These are phyloP conservation scores for Gamarada debralockiae DNA, from an alignment of 495 filamentous ascomycete genomes.

Conservation along the genomic window DNA sequence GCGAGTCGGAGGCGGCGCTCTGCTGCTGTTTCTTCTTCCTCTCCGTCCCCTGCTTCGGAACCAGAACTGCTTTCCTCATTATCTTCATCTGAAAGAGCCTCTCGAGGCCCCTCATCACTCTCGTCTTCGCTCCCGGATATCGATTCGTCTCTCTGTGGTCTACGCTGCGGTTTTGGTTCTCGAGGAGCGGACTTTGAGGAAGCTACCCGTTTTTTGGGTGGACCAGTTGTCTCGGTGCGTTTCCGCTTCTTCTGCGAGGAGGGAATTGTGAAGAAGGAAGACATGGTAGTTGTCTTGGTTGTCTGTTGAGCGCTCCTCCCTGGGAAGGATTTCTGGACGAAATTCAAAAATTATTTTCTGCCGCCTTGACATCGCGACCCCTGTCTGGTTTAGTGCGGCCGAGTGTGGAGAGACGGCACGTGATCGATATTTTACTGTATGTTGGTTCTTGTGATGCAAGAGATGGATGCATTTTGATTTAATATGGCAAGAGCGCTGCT, in stretches of 20 bases:
- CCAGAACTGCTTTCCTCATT: conserved; percentile 43
- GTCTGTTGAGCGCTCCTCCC: background rate
- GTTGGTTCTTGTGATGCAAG: no score
- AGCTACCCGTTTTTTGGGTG: conserved; percentile 40
- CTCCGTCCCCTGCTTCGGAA: conserved; percentile 40
- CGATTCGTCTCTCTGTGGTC: conserved; percentile 55
- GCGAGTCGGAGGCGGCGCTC: conserved; percentile 85
- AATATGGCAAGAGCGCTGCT: no score
- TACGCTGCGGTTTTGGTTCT: conserved; percentile 22
- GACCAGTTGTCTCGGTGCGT: conserved; percentile 38
- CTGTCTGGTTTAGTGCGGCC: background rate
- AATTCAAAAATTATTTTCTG: conserved; percentile 18
- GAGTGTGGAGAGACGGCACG: background rate
- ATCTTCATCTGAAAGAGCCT: conserved; percentile 26
- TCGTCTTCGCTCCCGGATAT: conserved; percentile 86
- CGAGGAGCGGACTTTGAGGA: conserved; percentile 26
- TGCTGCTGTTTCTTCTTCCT: conserved; percentile 73
- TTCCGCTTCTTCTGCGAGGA: conserved; percentile 80
- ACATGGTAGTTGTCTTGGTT: conserved; percentile 45
- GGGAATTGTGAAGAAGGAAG: conserved; percentile 82
- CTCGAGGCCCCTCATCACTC: conserved; percentile 43
- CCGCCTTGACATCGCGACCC: background rate
- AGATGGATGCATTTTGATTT: no score
- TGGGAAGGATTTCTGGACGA: background rate
- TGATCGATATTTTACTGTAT: background rate